Base-by-base conservation (phyloP, 306 rosid genomes). In the Acacia crassicarpa region DNA sequence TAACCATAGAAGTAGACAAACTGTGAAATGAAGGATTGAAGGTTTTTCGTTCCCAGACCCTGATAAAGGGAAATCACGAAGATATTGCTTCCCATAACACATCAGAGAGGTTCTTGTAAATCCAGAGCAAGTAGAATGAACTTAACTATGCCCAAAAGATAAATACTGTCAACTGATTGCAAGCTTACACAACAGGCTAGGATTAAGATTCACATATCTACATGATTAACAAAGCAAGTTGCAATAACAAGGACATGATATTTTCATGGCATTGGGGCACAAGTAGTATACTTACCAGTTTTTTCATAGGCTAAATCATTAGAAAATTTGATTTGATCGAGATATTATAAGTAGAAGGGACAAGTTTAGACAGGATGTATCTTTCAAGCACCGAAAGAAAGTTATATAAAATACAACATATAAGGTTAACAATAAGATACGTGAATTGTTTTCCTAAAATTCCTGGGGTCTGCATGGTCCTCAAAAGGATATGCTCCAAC, bases 1-100 rank as follows among this genome's bases (percentile, higher is more conserved):
- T 96, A 96, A 49, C 99, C 99, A 73, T 92, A 94, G 78, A 96
- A 96, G 89, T 96, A 96, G 78, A 96, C 86, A 74, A 96, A 96
- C 84, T 94, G 98, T 40, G 99, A 86, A 85, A 92, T 76, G 91
- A 96, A 96, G 41, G 99, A 91, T 82, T 96, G 99, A 67, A 96
- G 88, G 87, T 94, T 96, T 76, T 96, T 96, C 20, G 99, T 93
- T 67, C 92, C 97, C 17, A 96, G 91, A 33, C 99, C 99, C 85
- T 96, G 99, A 84, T 96, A 96, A 76, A 96, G 92, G 0, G 99
- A 96, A 84, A 91, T 88, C 76, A 92, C 89, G 72, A 86, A 72
- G 95, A 87, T 87, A 93, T 83, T 25, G 99, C 98, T 87, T 96
- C 98, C 92, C 89, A 87, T 25, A 94, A 88, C 71, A 96, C 99